These are phyloP conservation scores for Diaporthe citrichinensis DNA, from an alignment of 2,329 filamentous ascomycete genomes.

Conservation along the genomic window DNA sequence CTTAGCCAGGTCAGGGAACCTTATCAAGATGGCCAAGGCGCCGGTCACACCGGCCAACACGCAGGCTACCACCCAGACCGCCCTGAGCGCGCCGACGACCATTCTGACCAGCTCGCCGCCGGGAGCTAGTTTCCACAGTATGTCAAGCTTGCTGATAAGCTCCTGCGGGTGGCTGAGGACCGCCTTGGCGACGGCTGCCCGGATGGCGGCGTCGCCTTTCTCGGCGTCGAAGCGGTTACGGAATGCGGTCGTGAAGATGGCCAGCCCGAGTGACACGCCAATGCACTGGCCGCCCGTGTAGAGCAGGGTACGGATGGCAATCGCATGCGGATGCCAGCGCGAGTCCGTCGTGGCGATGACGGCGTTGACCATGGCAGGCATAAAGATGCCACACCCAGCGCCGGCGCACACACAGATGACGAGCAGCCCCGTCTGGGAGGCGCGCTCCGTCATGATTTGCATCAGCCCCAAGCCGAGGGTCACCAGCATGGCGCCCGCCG, in stretches of 20 bases:
- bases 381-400: slow-evolving; percentile 36
- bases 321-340: slow-evolving; percentile 37
- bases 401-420: slow-evolving; percentile 23
- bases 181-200: background rate
- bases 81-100: slow-evolving; percentile 27
- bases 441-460: slow-evolving; percentile 29
- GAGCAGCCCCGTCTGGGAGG: background rate
- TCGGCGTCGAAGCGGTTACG: background rate
- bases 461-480: slow-evolving; percentile 31
- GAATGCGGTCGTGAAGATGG: slow-evolving; percentile 40
- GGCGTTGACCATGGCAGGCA: slow-evolving; percentile 39
- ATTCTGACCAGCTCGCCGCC: slow-evolving; percentile 16
- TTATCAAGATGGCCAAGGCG: background rate
- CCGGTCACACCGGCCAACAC: slow-evolving; percentile 28
- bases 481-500: slow-evolving; percentile 15
- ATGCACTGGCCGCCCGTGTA: slow-evolving; percentile 39
- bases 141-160: slow-evolving; percentile 32
- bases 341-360: slow-evolving; percentile 37
- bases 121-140: background rate
- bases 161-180: slow-evolving; percentile 23
- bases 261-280: slow-evolving; percentile 36
- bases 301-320: slow-evolving; percentile 36
- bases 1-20: slow-evolving; percentile 24
- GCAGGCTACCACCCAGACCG: slow-evolving; percentile 34
- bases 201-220: background rate